phyloP scores from a whole-genome alignment of 1,284 basidiomycete species.

The Leccinum fallax region DNA sequence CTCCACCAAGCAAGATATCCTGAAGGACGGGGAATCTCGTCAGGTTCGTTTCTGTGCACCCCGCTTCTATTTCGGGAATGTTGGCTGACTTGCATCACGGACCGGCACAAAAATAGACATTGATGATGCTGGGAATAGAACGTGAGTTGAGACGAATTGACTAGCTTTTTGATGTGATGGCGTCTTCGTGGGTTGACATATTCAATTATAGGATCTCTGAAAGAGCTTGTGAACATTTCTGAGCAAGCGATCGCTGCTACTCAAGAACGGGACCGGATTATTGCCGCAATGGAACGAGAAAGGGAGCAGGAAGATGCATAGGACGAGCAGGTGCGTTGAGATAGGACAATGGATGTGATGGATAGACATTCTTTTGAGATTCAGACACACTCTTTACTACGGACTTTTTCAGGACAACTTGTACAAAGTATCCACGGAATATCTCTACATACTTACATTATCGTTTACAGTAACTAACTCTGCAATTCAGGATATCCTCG shows the following conservation, averaged over 20 bases:
- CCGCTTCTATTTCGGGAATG: background rate
- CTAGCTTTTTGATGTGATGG: background rate
- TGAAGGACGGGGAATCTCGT: too few species aligned
- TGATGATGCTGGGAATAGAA: constrained; percentile 57
- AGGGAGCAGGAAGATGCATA: constrained; percentile 4
- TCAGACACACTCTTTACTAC: background rate
- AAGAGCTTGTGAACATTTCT: constrained; percentile 25
- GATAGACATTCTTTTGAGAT: background rate
- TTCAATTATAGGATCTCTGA: constrained; percentile 26
- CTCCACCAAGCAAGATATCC: background rate
- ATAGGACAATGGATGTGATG: background rate
- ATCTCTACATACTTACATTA: background rate
- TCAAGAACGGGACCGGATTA: constrained; percentile 25
- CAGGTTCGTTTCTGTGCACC: too few species aligned
- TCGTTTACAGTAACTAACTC: too few species aligned
- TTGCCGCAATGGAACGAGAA: constrained; percentile 11
- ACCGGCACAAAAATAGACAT: constrained; percentile 37
- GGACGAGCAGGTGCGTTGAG: background rate
- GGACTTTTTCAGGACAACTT: background rate
- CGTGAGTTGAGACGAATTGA: constrained; percentile 38
- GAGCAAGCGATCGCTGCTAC: constrained; percentile 25
- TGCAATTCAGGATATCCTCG: background rate
- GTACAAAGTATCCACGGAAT: background rate
- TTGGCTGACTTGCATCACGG: constrained; percentile 1
- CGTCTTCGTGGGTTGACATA: background rate